Conservation (phyloP, 495 filamentous ascomycete genomes). For the Chaetomium fimeti region DNA sequence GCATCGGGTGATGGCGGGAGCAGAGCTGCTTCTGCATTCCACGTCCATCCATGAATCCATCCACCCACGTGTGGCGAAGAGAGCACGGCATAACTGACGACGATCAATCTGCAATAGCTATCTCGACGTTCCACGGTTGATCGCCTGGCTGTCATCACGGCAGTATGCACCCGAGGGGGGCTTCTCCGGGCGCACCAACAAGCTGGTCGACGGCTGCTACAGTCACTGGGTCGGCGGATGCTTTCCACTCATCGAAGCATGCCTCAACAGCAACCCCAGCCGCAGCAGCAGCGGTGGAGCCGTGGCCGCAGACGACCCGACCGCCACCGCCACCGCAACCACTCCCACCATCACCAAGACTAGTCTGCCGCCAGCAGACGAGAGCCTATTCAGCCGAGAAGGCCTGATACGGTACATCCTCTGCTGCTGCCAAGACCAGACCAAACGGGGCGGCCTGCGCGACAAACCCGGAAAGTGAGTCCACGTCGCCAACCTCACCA, state of each 20-base stretch:
- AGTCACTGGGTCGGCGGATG: slow-evolving; percentile 96
- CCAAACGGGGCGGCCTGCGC: slow-evolving; percentile 71
- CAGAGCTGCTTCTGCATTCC: slow-evolving; percentile 3
- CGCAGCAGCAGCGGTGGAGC: slow-evolving; percentile 8
- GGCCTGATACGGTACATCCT: slow-evolving; percentile 86
- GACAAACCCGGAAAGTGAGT: slow-evolving; percentile 92
- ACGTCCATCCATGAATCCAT: slow-evolving; percentile 8
- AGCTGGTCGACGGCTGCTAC: slow-evolving; percentile 96
- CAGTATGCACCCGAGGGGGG: slow-evolving; percentile 93
- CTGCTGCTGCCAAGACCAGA: slow-evolving; percentile 73
- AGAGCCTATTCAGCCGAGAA: slow-evolving; percentile 71
- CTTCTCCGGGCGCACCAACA: slow-evolving; percentile 91
- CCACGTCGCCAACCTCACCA: background rate
- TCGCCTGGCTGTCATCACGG: slow-evolving; percentile 83
- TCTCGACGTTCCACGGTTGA: slow-evolving; percentile 72
- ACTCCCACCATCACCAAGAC: background rate
- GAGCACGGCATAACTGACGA: slow-evolving; percentile 20
- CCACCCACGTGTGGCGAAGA: slow-evolving; percentile 12
- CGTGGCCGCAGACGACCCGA: background rate
- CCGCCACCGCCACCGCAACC: slow-evolving; percentile 13
- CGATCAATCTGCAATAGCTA: slow-evolving; percentile 48
- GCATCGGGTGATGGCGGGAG: slow-evolving; percentile 10
- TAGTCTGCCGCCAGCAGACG: slow-evolving; percentile 25
- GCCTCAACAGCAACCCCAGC: slow-evolving; percentile 41
- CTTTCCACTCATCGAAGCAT: slow-evolving; percentile 87